Evolutionary conservation across 2,329 filamentous ascomycete genomes (phyloP).

Genomic region (Ustulina deusta): DNA sequence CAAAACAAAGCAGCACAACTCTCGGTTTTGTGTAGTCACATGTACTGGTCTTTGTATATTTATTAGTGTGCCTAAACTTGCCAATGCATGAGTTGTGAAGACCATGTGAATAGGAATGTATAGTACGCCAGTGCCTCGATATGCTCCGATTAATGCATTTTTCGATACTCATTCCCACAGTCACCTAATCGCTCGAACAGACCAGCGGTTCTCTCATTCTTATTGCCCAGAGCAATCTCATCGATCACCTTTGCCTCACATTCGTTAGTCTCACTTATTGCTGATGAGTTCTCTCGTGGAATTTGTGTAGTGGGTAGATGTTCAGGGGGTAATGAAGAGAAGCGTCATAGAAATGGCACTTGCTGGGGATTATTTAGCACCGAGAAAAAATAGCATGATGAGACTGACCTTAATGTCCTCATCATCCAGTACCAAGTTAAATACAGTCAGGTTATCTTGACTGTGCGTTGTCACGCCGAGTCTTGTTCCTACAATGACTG

Average conservation of each 20-base stretch:
- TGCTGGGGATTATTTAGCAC: neutral
- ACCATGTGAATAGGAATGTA: neutral
- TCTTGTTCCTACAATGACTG: constrained; percentile 52
- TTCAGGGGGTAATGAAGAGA: neutral
- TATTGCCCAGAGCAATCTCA: constrained; percentile 40
- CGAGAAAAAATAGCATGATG: too few species aligned
- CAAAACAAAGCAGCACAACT: neutral
- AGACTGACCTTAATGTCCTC: constrained; percentile 41
- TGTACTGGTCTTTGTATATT: neutral
- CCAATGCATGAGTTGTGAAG: too few species aligned
- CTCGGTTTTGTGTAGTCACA: neutral
- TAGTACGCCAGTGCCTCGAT: too few species aligned
- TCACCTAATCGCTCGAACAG: constrained; percentile 49
- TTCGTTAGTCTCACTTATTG: constrained; percentile 7
- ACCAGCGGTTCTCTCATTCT: constrained; percentile 33
- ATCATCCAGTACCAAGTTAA: constrained; percentile 44
- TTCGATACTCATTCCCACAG: constrained; percentile 52
- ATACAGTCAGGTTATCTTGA: constrained; percentile 48
- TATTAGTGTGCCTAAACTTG: neutral
- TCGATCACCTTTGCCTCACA: constrained; percentile 41
- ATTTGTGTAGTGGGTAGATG: neutral
- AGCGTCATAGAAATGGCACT: neutral
- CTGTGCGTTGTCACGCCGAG: constrained; percentile 48
- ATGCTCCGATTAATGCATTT: constrained; percentile 40
- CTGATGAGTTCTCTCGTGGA: neutral